Percentiles rank a stretch among this genome's conserved stretches.
Evolutionary conservation across 768 basidiomycete species (phyloP).

Genomic region (Butyriboletus loyo): DNA sequence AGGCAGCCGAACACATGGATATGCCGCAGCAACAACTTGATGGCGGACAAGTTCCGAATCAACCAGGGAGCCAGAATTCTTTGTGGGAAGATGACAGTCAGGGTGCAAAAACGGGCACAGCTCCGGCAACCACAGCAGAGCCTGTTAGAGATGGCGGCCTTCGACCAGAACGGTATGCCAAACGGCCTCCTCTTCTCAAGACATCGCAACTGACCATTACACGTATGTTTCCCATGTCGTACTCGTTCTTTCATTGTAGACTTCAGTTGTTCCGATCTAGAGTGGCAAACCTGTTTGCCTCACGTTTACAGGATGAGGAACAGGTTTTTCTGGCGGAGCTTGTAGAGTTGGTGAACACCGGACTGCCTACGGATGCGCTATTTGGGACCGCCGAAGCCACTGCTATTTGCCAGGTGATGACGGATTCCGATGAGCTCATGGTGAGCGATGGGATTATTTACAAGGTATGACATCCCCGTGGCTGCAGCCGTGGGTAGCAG

Average conservation of each 20-base stretch:
- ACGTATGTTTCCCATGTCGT: background rate
- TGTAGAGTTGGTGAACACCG: constrained; percentile 73
- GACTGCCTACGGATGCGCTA: constrained; percentile 59
- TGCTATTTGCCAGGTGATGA: constrained; percentile 70
- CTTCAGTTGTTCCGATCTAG: constrained; percentile 77
- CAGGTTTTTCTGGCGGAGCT: constrained; percentile 68
- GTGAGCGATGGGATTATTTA: constrained; percentile 84
- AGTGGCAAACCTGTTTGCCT: constrained; percentile 68
- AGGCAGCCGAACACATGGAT: constrained; percentile 46
- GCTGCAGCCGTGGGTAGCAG: background rate
- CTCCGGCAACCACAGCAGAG: constrained; percentile 37
- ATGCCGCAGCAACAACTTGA: constrained; percentile 38
- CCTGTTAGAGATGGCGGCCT: constrained; percentile 43
- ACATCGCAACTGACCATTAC: background rate
- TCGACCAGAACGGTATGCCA: constrained; percentile 56
- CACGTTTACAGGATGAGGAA: constrained; percentile 70
- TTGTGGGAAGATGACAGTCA: constrained; percentile 68
- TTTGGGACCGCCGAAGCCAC: constrained; percentile 85
- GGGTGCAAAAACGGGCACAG: constrained; percentile 60
- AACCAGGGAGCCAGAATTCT: constrained; percentile 45
- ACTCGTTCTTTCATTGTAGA: constrained; percentile 37
- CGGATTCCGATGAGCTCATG: constrained; percentile 73
- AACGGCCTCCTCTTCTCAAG: constrained; percentile 1
- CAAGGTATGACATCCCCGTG: constrained; percentile 52
- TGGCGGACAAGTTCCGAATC: constrained; percentile 23